A percentile compares a stretch with the other conserved stretches of the same genome.
Evolutionary conservation across 345 rosid species (phyloP).

Genomic region (Populus alba): DNA sequence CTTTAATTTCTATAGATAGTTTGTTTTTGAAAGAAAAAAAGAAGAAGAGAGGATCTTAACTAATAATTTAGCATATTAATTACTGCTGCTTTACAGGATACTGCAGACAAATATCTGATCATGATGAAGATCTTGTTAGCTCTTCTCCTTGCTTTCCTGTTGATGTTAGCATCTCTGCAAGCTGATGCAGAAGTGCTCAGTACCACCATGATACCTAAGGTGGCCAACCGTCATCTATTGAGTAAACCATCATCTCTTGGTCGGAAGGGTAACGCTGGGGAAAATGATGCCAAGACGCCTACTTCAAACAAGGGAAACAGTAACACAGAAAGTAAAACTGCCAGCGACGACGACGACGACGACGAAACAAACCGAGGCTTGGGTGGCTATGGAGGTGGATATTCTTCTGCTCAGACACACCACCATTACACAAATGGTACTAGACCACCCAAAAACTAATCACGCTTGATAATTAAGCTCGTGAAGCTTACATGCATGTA

Average conservation of each 20-base stretch:
- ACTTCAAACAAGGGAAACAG: neutral
- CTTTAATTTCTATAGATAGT: neutral
- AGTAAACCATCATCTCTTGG: neutral
- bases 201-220: neutral
- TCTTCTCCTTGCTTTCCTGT: neutral
- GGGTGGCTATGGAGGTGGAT: neutral
- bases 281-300: neutral
- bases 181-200: neutral
- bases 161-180: neutral
- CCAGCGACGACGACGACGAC: neutral
- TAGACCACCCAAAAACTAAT: neutral
- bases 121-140: constrained; percentile 2
- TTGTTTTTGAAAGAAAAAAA: neutral
- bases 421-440: neutral
- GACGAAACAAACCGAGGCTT: neutral
- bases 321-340: neutral
- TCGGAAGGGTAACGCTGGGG: neutral
- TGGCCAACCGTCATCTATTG: neutral
- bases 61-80: neutral
- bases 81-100: neutral
- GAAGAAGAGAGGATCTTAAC: neutral
- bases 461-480: no score
- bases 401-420: neutral
- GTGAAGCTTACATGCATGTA: no score
- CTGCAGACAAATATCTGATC: neutral